Evolutionary conservation across 805 yeast genomes (phyloP), one percentile per base, ranked within the genome.

Genomic region (Saturnispora serradocipensis): DNA sequence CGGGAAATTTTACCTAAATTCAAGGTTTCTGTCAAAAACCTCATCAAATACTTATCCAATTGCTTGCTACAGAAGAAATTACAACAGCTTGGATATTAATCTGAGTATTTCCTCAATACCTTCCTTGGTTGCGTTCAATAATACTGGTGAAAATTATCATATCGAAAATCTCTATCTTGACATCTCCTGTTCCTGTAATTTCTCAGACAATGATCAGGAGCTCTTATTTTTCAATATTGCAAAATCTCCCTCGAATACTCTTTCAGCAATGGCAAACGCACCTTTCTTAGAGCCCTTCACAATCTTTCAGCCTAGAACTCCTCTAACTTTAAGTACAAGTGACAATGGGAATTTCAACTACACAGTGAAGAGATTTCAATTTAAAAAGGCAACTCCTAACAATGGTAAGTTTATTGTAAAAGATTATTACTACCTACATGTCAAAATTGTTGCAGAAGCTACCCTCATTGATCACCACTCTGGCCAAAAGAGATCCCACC

Each of bases 311-410:
- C 32, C 42, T 5, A 46, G 18, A 36, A 38, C 39, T 20, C 28
- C 38, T 3, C 9, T 46, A 40, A 5, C 5, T 13, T 3, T 27
- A 5, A 18, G 11, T 4, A n/a, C 28, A 16, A 11, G 9, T 18
- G 30, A 34, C 11, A 8, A 20, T 10, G 22, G 27, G 10, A n/a
- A 44, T 10, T 27, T n/a, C 32, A 25, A 43, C 16, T 49, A 20
- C 24, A 27, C 45, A 11, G 61, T 75, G 20, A 71, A 67, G 49
- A 73, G 72, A 57, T 62, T 74, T 16, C 78, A 75, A 56, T 76
- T 77, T 62, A 71, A 72, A 46, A 75, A 67, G 56, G 78, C 80
- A 20, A 76, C 81, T 2, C 78, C 80, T 10, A 76, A 76, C 56
- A 75, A 74, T 56, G 77, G 77, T 22, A 76, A 75, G 59, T 61